Conservation (phyloP, 1,284 basidiomycete genomes). For the Malassezia furfur region DNA sequence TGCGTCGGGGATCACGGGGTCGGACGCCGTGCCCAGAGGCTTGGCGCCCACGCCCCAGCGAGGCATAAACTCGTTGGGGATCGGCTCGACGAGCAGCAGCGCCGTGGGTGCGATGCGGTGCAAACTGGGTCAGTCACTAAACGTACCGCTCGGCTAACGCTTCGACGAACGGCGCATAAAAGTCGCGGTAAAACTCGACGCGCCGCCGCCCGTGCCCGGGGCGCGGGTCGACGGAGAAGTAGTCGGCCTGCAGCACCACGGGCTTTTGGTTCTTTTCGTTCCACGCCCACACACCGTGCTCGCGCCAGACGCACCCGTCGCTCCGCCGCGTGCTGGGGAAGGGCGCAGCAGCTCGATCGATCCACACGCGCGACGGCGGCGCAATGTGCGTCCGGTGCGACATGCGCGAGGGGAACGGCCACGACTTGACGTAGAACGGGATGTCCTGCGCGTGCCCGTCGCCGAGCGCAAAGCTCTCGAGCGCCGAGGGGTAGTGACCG, state of each 20-base stretch:
- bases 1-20: conserved; percentile 21
- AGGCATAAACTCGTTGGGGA: conserved; percentile 46
- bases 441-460: conserved; percentile 47
- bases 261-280: conserved; percentile 61
- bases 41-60: conserved; percentile 24
- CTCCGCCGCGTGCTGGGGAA: conserved; percentile 60
- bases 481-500: conserved; percentile 55
- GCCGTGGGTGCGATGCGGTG: neutral
- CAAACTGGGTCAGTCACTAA: neutral
- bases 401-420: conserved; percentile 39
- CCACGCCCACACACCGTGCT: conserved; percentile 91
- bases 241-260: conserved; percentile 71
- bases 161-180: conserved; percentile 36
- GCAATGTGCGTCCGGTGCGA: conserved; percentile 30
- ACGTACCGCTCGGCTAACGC: conserved; percentile 25
- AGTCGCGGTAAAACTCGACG: conserved; percentile 45
- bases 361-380: conserved; percentile 32
- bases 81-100: conserved; percentile 37
- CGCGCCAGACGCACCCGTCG: conserved; percentile 66
- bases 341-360: conserved; percentile 50
- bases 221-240: conserved; percentile 58
- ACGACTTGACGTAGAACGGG: conserved; percentile 52
- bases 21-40: conserved; percentile 19
- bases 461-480: conserved; percentile 39
- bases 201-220: conserved; percentile 20